Percentiles rank a stretch among this genome's conserved stretches.
These are phyloP conservation scores for Botryotinia calthae DNA, from an alignment of 2,329 filamentous ascomycete genomes.

Conservation along the genomic window DNA sequence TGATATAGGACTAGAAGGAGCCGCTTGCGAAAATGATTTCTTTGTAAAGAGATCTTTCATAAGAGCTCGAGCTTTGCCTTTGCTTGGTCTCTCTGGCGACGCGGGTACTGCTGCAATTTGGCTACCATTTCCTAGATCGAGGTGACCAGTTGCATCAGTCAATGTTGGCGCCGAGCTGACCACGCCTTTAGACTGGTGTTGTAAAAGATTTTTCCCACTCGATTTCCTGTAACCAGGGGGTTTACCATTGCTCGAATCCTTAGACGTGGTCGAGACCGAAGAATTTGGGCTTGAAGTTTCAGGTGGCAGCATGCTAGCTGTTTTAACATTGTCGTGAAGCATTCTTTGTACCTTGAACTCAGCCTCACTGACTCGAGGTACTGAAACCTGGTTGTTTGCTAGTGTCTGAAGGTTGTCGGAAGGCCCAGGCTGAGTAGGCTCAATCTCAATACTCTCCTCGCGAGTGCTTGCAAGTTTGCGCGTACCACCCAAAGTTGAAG, in stretches of 20 bases:
- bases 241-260: conserved; percentile 8
- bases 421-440: background rate
- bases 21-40: conserved; percentile 25
- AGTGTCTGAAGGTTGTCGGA: background rate
- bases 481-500: background rate
- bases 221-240: conserved; percentile 15
- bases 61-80: conserved; percentile 29
- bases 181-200: conserved; percentile 29
- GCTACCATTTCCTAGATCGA: conserved; percentile 25
- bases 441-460: conserved; percentile 8
- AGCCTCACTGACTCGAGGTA: conserved; percentile 1
- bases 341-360: conserved; percentile 17
- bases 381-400: background rate
- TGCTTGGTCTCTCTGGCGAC: conserved; percentile 8
- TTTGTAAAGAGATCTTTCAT: conserved; percentile 35
- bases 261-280: conserved; percentile 20
- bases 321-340: conserved; percentile 17
- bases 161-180: conserved; percentile 34
- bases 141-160: conserved; percentile 30
- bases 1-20: conserved; percentile 14
- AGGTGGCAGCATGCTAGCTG: background rate
- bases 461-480: conserved; percentile 20
- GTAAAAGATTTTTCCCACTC: conserved; percentile 23
- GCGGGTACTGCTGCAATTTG: background rate
- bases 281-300: conserved; percentile 10